These are phyloP conservation scores for Entomortierella beljakovae DNA, from an alignment of 192 early-diverging fungal genomes.

Conservation along the genomic window DNA sequence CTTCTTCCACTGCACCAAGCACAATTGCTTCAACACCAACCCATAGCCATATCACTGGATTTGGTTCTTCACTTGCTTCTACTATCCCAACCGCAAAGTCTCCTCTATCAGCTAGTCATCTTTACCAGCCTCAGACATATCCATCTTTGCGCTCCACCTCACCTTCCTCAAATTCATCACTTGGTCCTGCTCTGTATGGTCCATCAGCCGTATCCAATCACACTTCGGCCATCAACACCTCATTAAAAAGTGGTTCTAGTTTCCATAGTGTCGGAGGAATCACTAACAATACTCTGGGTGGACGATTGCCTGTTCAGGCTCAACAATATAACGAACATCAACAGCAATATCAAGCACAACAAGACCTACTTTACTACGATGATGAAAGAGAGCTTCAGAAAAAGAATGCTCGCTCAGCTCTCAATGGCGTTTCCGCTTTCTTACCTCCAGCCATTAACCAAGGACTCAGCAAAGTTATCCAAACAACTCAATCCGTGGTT, in stretches of 20 bases:
- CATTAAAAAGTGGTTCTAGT: slow-evolving; percentile 19
- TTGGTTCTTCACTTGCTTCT: not conserved
- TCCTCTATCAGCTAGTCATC: slow-evolving; percentile 22
- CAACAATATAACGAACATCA: slow-evolving; percentile 38
- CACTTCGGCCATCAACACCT: slow-evolving; percentile 1
- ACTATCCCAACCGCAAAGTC: slow-evolving; percentile 23
- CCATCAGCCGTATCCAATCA: slow-evolving; percentile 4
- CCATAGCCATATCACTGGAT: not conserved
- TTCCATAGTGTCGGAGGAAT: slow-evolving; percentile 15
- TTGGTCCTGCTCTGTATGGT: slow-evolving; percentile 34
- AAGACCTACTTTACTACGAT: slow-evolving; percentile 29
- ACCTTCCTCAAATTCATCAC: slow-evolving; percentile 14
- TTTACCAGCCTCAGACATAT: slow-evolving; percentile 43
- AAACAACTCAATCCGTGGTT: slow-evolving; percentile 23
- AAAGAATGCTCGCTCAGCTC: slow-evolving; percentile 38
- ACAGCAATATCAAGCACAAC: slow-evolving; percentile 26
- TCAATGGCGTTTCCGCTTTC: slow-evolving; percentile 27
- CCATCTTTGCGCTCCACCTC: slow-evolving; percentile 40
- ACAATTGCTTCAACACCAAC: slow-evolving; percentile 35
- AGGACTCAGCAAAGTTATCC: slow-evolving; percentile 32
- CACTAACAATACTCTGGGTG: not conserved
- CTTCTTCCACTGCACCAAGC: slow-evolving; percentile 30
- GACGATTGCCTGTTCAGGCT: slow-evolving; percentile 20
- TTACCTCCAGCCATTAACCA: slow-evolving; percentile 43
- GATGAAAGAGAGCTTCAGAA: slow-evolving; percentile 48